Evolutionary conservation across 257 asterid species (phyloP).

Genomic region (Galeopsis tetrahit): DNA sequence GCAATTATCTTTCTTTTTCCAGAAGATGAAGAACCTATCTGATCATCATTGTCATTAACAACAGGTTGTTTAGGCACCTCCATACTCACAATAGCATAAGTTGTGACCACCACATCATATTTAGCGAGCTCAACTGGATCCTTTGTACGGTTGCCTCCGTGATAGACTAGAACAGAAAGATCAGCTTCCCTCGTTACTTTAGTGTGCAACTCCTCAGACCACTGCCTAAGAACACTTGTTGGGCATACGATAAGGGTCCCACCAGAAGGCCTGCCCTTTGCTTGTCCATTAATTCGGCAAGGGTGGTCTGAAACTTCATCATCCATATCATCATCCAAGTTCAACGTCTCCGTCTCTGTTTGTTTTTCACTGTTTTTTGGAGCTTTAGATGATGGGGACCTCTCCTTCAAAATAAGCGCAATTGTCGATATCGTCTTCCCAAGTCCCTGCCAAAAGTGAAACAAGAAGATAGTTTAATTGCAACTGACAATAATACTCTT

Average conservation of each 20-base stretch:
- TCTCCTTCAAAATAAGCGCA: conserved; percentile 89
- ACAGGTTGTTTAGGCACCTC: conserved; percentile 99
- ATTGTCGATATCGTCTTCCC: conserved; percentile 96
- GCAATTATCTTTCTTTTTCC: conserved; percentile 69
- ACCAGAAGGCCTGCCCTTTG: conserved; percentile 83
- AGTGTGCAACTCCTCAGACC: conserved; percentile 90
- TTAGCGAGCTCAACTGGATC: conserved; percentile 86
- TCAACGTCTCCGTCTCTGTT: conserved; percentile 69
- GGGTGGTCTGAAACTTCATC: conserved; percentile 47
- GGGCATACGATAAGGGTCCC: conserved; percentile 99
- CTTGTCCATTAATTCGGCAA: conserved; percentile 41
- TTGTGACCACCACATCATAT: conserved; percentile 92
- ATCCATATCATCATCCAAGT: conserved; percentile 83
- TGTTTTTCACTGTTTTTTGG: conserved; percentile 45
- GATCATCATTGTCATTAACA: conserved; percentile 72
- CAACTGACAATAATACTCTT: conserved; percentile 25
- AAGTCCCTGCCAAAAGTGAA: conserved; percentile 74
- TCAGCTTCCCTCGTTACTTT: conserved; percentile 82
- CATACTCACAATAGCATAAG: conserved; percentile 97
- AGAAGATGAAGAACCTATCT: conserved; percentile 49
- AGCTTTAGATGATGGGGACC: conserved; percentile 66
- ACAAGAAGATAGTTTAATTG: conserved; percentile 20
- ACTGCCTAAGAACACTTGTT: conserved; percentile 96
- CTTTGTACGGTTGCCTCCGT: conserved; percentile 90
- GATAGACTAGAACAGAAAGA: conserved; percentile 84